Evolutionary conservation across 2,329 filamentous ascomycete genomes (phyloP).

Genomic region (Penicillium sp.): DNA sequence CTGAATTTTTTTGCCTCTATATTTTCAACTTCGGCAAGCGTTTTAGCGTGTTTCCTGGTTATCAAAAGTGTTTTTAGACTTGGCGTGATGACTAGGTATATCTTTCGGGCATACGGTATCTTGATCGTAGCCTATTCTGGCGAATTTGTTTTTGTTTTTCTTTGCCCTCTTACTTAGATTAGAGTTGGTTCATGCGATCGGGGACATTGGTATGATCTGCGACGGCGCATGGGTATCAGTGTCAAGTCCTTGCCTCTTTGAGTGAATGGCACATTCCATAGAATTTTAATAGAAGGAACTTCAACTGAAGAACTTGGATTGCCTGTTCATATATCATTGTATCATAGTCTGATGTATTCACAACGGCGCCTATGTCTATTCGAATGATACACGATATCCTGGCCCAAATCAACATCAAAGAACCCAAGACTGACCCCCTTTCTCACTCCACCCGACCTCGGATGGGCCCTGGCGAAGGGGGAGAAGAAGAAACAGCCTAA

Average conservation of each 20-base stretch:
- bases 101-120: constrained; percentile 5
- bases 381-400: too few relatives aligned
- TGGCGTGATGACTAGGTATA: constrained; percentile 7
- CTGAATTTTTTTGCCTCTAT: constrained; percentile 10
- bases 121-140: background rate
- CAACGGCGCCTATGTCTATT: too few relatives aligned
- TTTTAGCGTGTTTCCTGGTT: constrained; percentile 21
- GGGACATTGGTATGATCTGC: constrained; percentile 1
- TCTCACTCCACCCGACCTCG: too few relatives aligned
- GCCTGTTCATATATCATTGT: too few relatives aligned
- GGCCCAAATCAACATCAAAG: too few relatives aligned
- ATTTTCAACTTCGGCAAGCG: constrained; percentile 20
- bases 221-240: background rate
- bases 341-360: too few relatives aligned
- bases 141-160: background rate
- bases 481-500: too few relatives aligned
- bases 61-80: constrained; percentile 20
- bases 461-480: too few relatives aligned
- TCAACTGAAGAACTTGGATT: background rate
- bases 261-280: constrained; percentile 5
- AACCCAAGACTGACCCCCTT: too few relatives aligned
- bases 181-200: constrained; percentile 4
- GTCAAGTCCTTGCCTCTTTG: background rate
- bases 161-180: background rate
- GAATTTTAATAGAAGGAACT: background rate